These are phyloP conservation scores for Phytophthora rubi DNA, from an alignment of 352 stramenopile species.

Conservation along the genomic window DNA sequence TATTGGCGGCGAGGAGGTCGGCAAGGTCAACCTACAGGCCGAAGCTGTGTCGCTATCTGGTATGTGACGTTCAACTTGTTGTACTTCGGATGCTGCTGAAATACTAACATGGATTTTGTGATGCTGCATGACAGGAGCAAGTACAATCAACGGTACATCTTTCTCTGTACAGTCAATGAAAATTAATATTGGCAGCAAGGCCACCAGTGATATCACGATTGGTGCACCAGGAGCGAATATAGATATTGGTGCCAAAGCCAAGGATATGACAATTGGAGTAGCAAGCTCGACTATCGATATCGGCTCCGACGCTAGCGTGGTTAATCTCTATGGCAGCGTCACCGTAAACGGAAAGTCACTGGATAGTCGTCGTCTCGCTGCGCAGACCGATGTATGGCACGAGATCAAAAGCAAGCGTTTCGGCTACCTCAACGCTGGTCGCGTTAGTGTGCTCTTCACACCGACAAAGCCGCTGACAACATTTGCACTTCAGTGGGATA, in stretches of 20 bases:
- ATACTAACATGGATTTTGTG: constrained; percentile 1
- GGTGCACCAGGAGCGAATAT: constrained; percentile 32
- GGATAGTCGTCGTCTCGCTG: constrained; percentile 35
- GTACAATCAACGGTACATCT: constrained; percentile 30
- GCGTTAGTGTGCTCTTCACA: constrained; percentile 21
- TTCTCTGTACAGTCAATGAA: constrained; percentile 35
- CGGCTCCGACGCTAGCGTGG: constrained; percentile 35
- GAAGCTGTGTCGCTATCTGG: constrained; percentile 32
- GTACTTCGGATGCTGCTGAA: not conserved
- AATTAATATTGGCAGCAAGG: constrained; percentile 42
- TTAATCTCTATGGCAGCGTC: constrained; percentile 58
- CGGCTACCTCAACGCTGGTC: constrained; percentile 45
- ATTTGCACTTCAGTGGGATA: constrained; percentile 44
- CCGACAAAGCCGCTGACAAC: constrained; percentile 3
- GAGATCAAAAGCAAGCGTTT: constrained; percentile 27
- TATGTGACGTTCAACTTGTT: constrained; percentile 7
- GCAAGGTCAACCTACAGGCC: constrained; percentile 24
- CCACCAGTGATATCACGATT: constrained; percentile 43
- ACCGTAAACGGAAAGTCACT: constrained; percentile 62
- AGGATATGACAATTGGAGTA: constrained; percentile 41
- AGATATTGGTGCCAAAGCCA: constrained; percentile 36
- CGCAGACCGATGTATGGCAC: not conserved
- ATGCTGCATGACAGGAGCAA: constrained; percentile 23
- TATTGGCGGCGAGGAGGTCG: constrained; percentile 31
- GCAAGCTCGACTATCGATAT: constrained; percentile 41